Evolutionary conservation across 495 filamentous ascomycete species (phyloP).

Genomic region (Friedmanniomyces endolithicus): DNA sequence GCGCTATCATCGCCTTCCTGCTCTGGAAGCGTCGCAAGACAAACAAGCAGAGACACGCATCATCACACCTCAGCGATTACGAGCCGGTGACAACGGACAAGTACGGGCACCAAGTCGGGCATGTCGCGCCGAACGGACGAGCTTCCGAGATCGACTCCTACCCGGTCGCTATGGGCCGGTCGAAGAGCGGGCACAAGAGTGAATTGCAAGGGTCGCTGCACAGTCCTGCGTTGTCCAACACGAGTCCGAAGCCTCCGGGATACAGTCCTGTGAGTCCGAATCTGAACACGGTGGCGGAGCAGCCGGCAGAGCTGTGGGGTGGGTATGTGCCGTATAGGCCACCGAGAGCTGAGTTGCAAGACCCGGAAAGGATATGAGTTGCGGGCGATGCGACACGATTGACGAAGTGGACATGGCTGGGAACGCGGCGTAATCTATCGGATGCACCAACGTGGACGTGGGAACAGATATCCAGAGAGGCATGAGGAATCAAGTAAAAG

Average conservation of each 20-base stretch:
- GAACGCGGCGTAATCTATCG: too few relatives aligned
- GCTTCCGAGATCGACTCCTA: conserved; percentile 17
- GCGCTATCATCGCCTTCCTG: conserved; percentile 5
- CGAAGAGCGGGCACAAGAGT: conserved; percentile 6
- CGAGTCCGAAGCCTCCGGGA: neutral
- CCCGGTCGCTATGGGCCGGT: conserved; percentile 5
- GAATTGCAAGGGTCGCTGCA: conserved; percentile 15
- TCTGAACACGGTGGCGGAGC: neutral
- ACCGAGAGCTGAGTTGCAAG: neutral
- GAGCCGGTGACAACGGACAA: conserved; percentile 1
- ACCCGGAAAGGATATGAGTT: neutral
- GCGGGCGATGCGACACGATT: too few relatives aligned
- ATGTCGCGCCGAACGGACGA: conserved; percentile 8
- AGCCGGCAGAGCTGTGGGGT: conserved; percentile 19
- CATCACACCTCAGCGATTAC: neutral
- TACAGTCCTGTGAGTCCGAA: conserved; percentile 4
- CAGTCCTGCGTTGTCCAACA: conserved; percentile 1
- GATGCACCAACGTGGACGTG: neutral
- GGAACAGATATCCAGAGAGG: neutral
- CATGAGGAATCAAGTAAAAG: too few relatives aligned
- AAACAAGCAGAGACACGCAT: neutral
- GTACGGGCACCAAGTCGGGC: conserved; percentile 6
- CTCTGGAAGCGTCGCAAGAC: neutral
- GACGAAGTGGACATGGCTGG: too few relatives aligned
- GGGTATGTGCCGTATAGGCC: conserved; percentile 16